Evolutionary conservation across 805 yeast genomes (phyloP).

Genomic region (Wickerhamomyces tratensis): DNA sequence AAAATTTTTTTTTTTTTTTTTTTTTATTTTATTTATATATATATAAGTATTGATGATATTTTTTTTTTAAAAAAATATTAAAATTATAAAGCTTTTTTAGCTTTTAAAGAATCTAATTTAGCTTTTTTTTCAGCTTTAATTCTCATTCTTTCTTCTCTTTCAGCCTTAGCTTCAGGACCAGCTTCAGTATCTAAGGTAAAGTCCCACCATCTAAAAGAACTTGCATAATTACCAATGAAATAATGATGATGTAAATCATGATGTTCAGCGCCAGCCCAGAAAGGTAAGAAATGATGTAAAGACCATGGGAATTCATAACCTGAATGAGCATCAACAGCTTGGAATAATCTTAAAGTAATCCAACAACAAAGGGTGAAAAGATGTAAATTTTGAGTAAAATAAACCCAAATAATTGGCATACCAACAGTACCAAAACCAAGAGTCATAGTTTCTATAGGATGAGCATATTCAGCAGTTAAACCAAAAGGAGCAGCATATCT

Average conservation of each 20-base stretch:
- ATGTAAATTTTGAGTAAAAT: constrained; percentile 68
- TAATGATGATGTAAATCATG: constrained; percentile 96
- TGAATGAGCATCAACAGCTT: constrained; percentile 96
- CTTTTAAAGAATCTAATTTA: constrained; percentile 15
- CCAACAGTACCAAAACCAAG: constrained; percentile 96
- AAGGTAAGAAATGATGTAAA: constrained; percentile 80
- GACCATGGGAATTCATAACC: constrained; percentile 99
- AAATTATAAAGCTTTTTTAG: background rate
- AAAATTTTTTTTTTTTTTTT: too few relatives aligned
- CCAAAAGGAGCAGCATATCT: constrained; percentile 98
- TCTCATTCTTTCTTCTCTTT: constrained; percentile 60
- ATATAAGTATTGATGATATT: too few relatives aligned
- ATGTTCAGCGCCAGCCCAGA: constrained; percentile 99
- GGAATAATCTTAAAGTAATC: constrained; percentile 83
- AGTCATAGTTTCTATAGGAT: constrained; percentile 85
- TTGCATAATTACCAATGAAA: constrained; percentile 92
- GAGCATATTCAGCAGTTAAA: constrained; percentile 94
- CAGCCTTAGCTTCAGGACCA: constrained; percentile 68
- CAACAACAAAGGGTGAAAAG: constrained; percentile 82
- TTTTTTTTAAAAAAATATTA: too few relatives aligned
- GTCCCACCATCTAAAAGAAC: constrained; percentile 97
- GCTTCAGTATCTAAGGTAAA: constrained; percentile 80
- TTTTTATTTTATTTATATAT: too few relatives aligned
- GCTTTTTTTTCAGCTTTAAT: constrained; percentile 40
- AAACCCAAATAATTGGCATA: constrained; percentile 79